phyloP scores from a whole-genome alignment of 768 basidiomycete species.

The Kwoniella sp. region DNA sequence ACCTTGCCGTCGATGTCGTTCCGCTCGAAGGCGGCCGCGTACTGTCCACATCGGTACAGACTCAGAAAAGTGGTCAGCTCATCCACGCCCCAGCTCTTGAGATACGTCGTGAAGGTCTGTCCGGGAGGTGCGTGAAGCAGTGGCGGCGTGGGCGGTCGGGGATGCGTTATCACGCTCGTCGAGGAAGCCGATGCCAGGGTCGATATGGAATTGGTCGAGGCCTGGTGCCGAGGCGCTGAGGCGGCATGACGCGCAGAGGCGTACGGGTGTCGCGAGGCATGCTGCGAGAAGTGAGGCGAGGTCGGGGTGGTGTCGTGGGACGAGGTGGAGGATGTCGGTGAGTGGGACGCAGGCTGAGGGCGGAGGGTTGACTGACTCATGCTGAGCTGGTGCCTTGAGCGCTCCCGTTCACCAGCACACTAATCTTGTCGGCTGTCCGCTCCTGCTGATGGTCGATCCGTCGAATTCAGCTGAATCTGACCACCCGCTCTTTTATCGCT shows the following conservation, averaged over 20 bases:
- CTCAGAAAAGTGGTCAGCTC: slow-evolving; percentile 66
- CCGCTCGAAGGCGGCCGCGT: slow-evolving; percentile 65
- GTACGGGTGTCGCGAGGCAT: slow-evolving; percentile 3
- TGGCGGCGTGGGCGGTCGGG: slow-evolving; percentile 36
- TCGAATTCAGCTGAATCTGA: too few species aligned
- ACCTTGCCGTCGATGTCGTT: slow-evolving; percentile 93
- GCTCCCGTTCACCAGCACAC: too few species aligned
- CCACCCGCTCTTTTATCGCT: too few species aligned
- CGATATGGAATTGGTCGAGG: slow-evolving; percentile 15
- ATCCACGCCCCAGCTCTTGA: slow-evolving; percentile 46
- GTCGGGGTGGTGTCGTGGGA: slow-evolving; percentile 42
- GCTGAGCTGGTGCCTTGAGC: too few species aligned
- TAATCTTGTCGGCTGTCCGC: too few species aligned
- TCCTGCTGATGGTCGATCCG: too few species aligned
- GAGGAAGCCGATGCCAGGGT: slow-evolving; percentile 14
- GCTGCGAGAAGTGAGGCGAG: slow-evolving; percentile 33
- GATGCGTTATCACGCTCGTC: slow-evolving; percentile 17
- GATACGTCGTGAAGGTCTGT: slow-evolving; percentile 37
- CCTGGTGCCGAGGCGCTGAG: slow-evolving; percentile 11
- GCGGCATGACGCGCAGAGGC: neutral
- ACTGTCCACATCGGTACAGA: slow-evolving; percentile 68
- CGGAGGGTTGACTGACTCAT: too few species aligned
- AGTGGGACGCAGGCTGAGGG: slow-evolving; percentile 17
- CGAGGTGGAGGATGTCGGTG: slow-evolving; percentile 36
- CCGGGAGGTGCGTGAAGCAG: slow-evolving; percentile 27